Evolutionary conservation across 371 early-diverging fungal genomes (phyloP), one percentile per base, ranked within the genome.

Genomic region (Mucor sp.): DNA sequence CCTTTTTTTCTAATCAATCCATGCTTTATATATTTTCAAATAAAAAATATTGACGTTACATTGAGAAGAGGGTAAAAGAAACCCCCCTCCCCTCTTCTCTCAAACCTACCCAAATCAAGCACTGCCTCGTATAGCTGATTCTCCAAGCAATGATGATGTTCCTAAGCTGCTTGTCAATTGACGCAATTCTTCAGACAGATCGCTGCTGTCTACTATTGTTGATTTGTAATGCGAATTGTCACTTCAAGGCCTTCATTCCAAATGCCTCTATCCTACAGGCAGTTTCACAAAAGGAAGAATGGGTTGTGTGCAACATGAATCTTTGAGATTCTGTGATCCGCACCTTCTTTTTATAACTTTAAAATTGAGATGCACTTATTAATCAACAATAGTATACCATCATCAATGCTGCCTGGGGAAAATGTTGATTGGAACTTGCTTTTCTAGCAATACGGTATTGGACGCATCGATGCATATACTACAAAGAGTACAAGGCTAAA

Each of bases 31-130:
- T 56, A 56, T 56, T 25, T 14, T 12, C 6, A 27, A 6, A 33
- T 33, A 27, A 56, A 30, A 4, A 32, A 27, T 56, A 30, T 56
- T 56, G 17, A 30, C 32, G 32, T 56, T 50, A 50, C 50, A 50
- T 50, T 50, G 12, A 50, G 50, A 50, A 23, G 50, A 56, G 56
- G 56, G 56, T 56, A 56, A 56, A 56, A 56, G 56, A 56, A 56
- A 56, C 32, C 32, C 56, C 56, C 32, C 15, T 27, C 30, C 6
- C 30, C 30, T 6, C 30, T 30, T 30, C 14, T 30, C 32, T 56
- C 56, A 56, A 27, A 17, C 17, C 32, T 28, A 32, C 17, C 15
- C 32, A 15, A 32, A 32, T 25, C 14, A 23, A 56, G n/a, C 3
- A 12, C 7, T 37, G 37, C 37, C 56, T 17, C 17, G n/a, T 56